Base-by-base conservation (phyloP, 2,329 filamentous ascomycete genomes). In the Pseudogymnoascus pannorum region DNA sequence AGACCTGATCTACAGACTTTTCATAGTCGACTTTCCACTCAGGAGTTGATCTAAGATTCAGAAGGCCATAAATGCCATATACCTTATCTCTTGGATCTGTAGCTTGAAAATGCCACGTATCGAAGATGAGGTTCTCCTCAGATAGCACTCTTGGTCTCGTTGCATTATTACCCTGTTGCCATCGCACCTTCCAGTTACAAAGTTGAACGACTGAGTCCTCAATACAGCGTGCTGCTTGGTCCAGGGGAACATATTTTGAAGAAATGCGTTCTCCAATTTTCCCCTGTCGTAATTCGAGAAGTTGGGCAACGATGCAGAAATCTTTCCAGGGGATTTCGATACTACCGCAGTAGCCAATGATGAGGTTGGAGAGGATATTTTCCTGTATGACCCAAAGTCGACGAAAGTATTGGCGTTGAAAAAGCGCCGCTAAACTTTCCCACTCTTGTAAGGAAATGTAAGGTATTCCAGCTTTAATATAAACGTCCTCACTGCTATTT, bases 331-430 rank as follows among this genome's bases (percentile, higher is more conserved):
- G 51, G 2, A 76, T 70, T 2, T 44, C 54, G 14, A 72, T 64
- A 3, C 58, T 31, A 3, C 75, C 75, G 61, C 74, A 76, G 51
- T 73, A 69, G 2, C 76, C 63, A 1, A 64, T 64, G 9, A 71
- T 73, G 4, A 64, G 63, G 26, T 62, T 60, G 0, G 74, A 73
- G 2, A 76, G 64, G 0, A 72, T 70, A 18, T 76, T 72, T 60
- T 76, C 75, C 60, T 76, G 74, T 0, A 76, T 68, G 5, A 76
- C 70, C 75, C 74, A 76, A 0, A 72, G 66, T 7, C 72, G 67
- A 5, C 67, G 70, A 40, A 76, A 75, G 72, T 74, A 76, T 0
- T 62, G 64, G 8, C 74, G 66, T 36, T 72, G 67, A 68, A 76
- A 75, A 2, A 76, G 62, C 6, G 65, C 61, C 2, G 72, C 57